phyloP scores from a whole-genome alignment of 805 yeast species.

The Ogataea angusta region DNA sequence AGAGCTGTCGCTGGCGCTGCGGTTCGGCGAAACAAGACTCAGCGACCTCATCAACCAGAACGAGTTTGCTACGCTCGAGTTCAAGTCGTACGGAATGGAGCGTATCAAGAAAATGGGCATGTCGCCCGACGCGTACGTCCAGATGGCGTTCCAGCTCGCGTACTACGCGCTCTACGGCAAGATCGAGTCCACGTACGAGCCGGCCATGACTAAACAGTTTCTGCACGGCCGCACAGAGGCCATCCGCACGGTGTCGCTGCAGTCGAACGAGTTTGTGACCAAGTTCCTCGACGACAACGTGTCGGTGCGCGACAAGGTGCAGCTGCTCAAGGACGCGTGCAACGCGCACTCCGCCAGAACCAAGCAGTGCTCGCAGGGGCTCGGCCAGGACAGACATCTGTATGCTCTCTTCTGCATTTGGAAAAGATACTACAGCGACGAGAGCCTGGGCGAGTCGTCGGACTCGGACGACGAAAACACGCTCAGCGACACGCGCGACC shows the following conservation, averaged over 20 bases:
- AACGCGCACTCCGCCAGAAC: conserved; percentile 64
- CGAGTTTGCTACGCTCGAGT: conserved; percentile 80
- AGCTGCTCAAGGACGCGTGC: conserved; percentile 66
- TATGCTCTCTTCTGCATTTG: conserved; percentile 86
- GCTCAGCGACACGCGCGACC: conserved; percentile 27
- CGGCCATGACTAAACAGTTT: conserved; percentile 90
- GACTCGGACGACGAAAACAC: conserved; percentile 35
- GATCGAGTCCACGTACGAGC: conserved; percentile 92
- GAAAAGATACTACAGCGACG: conserved; percentile 54
- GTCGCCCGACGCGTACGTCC: conserved; percentile 93
- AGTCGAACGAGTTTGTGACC: conserved; percentile 78
- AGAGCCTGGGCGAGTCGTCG: conserved; percentile 24
- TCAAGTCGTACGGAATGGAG: conserved; percentile 67
- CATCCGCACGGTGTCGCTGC: conserved; percentile 76
- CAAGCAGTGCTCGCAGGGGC: conserved; percentile 64
- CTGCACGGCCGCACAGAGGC: conserved; percentile 94
- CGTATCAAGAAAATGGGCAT: conserved; percentile 79
- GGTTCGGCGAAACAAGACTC: conserved; percentile 88
- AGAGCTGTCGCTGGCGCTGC: conserved; percentile 71
- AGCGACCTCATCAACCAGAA: conserved; percentile 86
- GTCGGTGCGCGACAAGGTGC: conserved; percentile 56
- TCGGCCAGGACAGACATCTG: conserved; percentile 90
- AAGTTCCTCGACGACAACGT: conserved; percentile 71
- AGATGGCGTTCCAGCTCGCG: conserved; percentile 91
- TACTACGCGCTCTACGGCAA: conserved; percentile 90